These are phyloP conservation scores for Coemansia furcata DNA, from an alignment of 192 early-diverging fungal genomes.

Conservation along the genomic window DNA sequence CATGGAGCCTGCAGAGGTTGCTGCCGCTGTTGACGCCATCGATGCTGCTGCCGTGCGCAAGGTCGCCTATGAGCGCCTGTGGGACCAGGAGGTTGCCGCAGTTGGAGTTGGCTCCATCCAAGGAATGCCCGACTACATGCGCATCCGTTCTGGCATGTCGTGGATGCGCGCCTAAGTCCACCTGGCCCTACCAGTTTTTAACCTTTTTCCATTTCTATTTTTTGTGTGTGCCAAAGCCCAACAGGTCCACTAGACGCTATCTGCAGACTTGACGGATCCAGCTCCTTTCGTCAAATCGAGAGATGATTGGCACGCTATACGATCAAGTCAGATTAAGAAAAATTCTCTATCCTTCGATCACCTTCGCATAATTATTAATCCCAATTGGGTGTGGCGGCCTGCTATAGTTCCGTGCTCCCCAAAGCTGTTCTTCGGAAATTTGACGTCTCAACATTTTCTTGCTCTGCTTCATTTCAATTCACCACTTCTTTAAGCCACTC, in stretches of 20 bases:
- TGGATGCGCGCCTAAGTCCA: constrained; percentile 64
- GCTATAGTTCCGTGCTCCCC: neutral
- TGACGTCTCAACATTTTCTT: neutral
- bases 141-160: constrained; percentile 84
- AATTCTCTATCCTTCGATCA: neutral
- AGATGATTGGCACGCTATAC: neutral
- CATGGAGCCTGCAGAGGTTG: constrained; percentile 85
- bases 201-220: neutral
- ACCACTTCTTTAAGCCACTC: neutral
- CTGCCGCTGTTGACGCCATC: constrained; percentile 78
- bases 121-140: constrained; percentile 84
- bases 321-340: neutral
- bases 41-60: constrained; percentile 84
- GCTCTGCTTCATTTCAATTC: neutral
- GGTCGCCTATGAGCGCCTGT: constrained; percentile 84
- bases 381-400: neutral
- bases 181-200: neutral
- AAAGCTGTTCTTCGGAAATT: neutral
- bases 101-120: constrained; percentile 89
- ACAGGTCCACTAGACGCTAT: too few species aligned
- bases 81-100: constrained; percentile 81
- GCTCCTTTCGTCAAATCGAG: too few species aligned
- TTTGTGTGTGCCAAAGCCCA: neutral
- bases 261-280: too few species aligned
- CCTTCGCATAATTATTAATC: neutral